Evolutionary conservation across 352 stramenopile genomes (phyloP).

Genomic region (Phytophthora agathidicida): DNA sequence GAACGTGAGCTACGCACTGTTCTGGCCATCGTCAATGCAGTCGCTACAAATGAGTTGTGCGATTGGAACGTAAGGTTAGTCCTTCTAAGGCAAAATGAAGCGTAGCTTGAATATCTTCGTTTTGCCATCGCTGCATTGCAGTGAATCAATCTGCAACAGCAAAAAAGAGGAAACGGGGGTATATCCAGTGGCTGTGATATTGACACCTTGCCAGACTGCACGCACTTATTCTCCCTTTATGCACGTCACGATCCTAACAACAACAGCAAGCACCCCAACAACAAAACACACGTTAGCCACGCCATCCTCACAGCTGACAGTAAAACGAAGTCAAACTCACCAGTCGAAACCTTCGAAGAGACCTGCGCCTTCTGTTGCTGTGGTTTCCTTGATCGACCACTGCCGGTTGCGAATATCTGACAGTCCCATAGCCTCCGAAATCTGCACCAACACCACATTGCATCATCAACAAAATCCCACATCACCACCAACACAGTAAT

Average conservation of each 20-base stretch:
- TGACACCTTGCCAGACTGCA: conserved; percentile 7
- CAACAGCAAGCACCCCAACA: conserved; percentile 8
- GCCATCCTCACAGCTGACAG: not conserved
- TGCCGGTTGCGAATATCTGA: conserved; percentile 98
- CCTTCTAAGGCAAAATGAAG: conserved; percentile 20
- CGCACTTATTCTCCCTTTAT: conserved; percentile 86
- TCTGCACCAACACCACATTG: conserved; percentile 55
- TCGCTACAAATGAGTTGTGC: too few species aligned
- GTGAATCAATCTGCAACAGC: too few species aligned
- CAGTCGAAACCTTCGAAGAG: conserved; percentile 99
- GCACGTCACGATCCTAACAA: conserved; percentile 85
- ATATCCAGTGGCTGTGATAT: conserved; percentile 9
- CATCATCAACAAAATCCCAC: not conserved
- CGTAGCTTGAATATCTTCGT: conserved; percentile 16
- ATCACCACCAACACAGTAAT: not conserved
- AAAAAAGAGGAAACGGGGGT: too few species aligned
- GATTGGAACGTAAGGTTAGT: not conserved
- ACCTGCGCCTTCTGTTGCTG: conserved; percentile 96
- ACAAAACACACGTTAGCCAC: conserved; percentile 13
- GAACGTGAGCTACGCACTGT: conserved; percentile 8
- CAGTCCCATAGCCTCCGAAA: conserved; percentile 98
- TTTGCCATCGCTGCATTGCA: too few species aligned
- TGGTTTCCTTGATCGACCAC: conserved; percentile 99
- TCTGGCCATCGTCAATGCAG: too few species aligned
- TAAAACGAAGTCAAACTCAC: conserved; percentile 39